Base-by-base conservation (phyloP, 2,329 filamentous ascomycete species). In the Nothophoma quercina region DNA sequence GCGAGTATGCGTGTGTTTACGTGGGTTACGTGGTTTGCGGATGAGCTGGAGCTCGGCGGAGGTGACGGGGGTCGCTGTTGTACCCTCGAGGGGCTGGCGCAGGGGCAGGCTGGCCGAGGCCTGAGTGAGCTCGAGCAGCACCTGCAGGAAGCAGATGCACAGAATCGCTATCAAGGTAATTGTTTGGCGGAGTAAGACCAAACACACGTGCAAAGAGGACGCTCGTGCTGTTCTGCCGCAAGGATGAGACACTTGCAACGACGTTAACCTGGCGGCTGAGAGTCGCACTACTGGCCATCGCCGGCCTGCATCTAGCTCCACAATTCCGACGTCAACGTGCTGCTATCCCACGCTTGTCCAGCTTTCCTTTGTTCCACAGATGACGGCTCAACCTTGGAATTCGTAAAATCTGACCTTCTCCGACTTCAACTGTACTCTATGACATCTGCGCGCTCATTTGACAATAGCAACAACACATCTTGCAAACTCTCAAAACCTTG, bases 251-350 rank as follows among this genome's bases (percentile, higher is more conserved):
- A 33, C 42, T 46, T 33, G 33, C 30, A 13, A 41, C 42, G 50
- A 43, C 32, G 30, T 52, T 23, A 42, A 35, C 26, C 40, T 38
- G 38, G 18, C 48, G 33, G 40, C 33, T 38, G 33, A 43, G 47
- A 42, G 30, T 36, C 22, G 49, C 49, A 52, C 33, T 42, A 52
- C 33, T 39, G 39, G 28, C 42, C 42, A 28, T 26, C 36, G 16
- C 49, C 32, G 38, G 43, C 43, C 30, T 53, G 50, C 50, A 25
- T 43, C 39, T 39, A 33, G 50, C 50, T 53, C 50, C 43, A 53
- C 50, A 44, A 15, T 23, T 43, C 48, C 43, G 50, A 48, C 50
- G 50, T 53, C 50, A 47, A 53, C 50, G 33, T 53, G 44, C 43
- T 53, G 43, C 50, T 16, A 28, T 36, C 42, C 48, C 49, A 41